These are phyloP conservation scores for Sisymbrium irio DNA, from an alignment of 345 rosid genomes.

Conservation along the genomic window DNA sequence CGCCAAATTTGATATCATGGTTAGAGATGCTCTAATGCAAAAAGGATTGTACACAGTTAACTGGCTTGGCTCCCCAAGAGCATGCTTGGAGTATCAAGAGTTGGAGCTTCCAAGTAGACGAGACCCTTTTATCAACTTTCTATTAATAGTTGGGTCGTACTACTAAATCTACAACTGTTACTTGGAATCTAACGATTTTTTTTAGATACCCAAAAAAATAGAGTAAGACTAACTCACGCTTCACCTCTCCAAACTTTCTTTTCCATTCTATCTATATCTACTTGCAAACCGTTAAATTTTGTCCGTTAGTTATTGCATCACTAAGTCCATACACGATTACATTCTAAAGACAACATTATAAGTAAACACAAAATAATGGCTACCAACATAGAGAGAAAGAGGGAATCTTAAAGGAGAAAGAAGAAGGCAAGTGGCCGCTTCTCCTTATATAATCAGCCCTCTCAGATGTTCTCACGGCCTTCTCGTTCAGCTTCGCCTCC, in stretches of 20 bases:
- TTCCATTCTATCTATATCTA: neutral
- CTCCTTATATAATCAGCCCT: slow-evolving; percentile 81
- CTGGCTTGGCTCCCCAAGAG: neutral
- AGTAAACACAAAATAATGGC: slow-evolving; percentile 2
- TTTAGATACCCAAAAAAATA: too few species aligned
- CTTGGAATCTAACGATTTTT: neutral
- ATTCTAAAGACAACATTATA: slow-evolving; percentile 15
- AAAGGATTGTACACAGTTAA: neutral
- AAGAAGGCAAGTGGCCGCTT: slow-evolving; percentile 79
- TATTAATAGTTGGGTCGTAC: neutral
- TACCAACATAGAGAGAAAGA: slow-evolving; percentile 79
- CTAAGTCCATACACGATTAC: slow-evolving; percentile 14
- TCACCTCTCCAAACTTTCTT: neutral
- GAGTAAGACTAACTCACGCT: neutral
- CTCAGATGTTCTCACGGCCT: slow-evolving; percentile 69
- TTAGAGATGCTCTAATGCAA: neutral
- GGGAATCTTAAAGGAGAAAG: slow-evolving; percentile 68
- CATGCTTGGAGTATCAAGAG: neutral
- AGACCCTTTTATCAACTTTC: neutral
- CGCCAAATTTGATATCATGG: too few species aligned
- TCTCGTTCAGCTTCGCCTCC: slow-evolving; percentile 73
- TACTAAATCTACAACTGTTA: neutral
- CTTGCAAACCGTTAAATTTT: neutral
- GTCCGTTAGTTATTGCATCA: slow-evolving; percentile 20
- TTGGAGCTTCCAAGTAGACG: neutral